Base-by-base conservation (phyloP, 345 rosid genomes). In the Eucalyptus lansdowneana region DNA sequence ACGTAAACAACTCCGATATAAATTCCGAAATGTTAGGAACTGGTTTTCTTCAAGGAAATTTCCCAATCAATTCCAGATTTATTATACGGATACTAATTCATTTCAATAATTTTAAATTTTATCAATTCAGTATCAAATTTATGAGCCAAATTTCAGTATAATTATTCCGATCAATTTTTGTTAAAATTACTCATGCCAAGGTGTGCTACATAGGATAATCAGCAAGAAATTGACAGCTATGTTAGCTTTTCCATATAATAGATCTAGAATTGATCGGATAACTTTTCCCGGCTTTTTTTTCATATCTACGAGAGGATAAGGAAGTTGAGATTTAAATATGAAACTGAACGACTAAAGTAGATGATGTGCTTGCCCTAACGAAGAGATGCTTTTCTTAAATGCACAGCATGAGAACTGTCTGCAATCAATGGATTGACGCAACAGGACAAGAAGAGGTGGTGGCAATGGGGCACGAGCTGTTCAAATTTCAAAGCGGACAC, bases 81-180 rank as follows among this genome's bases (percentile, higher is more conserved):
- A 56, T 9, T 24, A 24, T 5, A 56, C 0, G 1, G 29, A 56
- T 56, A 10, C 3, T 25, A 56, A 56, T 0, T 56, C 62, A 24
- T 24, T 56, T 25, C 29, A 9, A 56, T 56, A 0, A 24, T 56
- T 24, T 56, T 56, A 2, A 56, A 9, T 56, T 56, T 56, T 24
- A 0, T 24, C 62, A 10, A 56, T 56, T 24, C 0, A 56, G 1
- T 56, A 0, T 0, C 29, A 24, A 56, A 10, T 22, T 56, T 56
- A 0, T 54, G 1, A 0, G 0, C 0, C 0, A 56, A 56, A 56
- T 56, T 56, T 25, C 0, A 56, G 0, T 56, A 24, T 56, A 24
- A 0, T 56, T 0, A 56, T 56, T 56, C 0, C 0, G 2, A 56
- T 5, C 1, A 56, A 56, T 2, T 56, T 56, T 24, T 0, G 6